Percentiles rank a stretch among this genome's conserved stretches.
Evolutionary conservation across 2,329 filamentous ascomycete genomes (phyloP).

Genomic region (Hypoxylon sp.): DNA sequence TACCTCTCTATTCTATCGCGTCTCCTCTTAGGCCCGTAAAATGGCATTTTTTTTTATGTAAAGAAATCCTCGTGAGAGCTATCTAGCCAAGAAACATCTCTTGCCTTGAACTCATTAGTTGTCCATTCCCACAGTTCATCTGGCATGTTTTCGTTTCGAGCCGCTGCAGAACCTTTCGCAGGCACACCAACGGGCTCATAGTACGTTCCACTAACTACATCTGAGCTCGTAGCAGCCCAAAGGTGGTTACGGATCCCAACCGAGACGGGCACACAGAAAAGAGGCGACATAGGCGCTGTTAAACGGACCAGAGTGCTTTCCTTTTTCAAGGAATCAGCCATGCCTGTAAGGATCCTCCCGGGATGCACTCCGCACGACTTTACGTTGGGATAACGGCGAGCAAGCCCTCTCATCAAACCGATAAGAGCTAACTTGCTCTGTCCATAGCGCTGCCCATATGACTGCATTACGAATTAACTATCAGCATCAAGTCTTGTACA

Average conservation of each 20-base stretch:
- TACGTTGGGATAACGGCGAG: conserved; percentile 56
- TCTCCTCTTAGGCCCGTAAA: too few species aligned
- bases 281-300: neutral
- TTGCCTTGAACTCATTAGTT: neutral
- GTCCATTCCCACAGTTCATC: neutral
- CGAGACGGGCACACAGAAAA: conserved; percentile 31
- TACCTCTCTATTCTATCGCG: too few species aligned
- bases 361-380: conserved; percentile 42
- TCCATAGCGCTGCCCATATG: neutral
- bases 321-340: conserved; percentile 23
- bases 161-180: conserved; percentile 7
- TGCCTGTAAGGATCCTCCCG: conserved; percentile 36
- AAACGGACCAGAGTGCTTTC: conserved; percentile 22
- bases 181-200: conserved; percentile 55
- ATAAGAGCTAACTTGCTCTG: neutral
- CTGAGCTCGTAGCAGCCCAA: conserved; percentile 58
- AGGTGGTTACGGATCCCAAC: conserved; percentile 60
- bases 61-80: too few species aligned
- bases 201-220: conserved; percentile 54
- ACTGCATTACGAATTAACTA: neutral
- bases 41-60: too few species aligned
- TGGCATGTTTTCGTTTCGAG: neutral
- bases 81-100: neutral
- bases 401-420: conserved; percentile 46
- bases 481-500: too few species aligned